Conservation (phyloP, 371 early-diverging fungal species). For the Mucor circinelloides region DNA sequence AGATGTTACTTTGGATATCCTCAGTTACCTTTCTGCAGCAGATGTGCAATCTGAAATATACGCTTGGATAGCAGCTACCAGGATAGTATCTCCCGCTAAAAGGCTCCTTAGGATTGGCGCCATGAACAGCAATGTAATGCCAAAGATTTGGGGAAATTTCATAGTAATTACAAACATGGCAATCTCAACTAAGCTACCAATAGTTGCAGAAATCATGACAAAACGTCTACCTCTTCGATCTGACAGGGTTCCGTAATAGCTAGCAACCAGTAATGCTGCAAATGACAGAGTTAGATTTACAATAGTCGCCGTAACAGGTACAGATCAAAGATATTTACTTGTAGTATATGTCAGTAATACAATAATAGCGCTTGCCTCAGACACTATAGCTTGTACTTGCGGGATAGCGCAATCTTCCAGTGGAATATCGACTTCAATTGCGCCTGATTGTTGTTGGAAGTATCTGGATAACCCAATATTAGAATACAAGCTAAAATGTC, state of each 20-base stretch:
- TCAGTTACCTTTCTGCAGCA: constrained; percentile 17
- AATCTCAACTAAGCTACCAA: constrained; percentile 32
- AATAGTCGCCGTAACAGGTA: too few relatives aligned
- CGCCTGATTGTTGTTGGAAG: constrained; percentile 13
- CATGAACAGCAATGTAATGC: constrained; percentile 33
- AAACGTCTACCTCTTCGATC: constrained; percentile 36
- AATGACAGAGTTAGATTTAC: neutral
- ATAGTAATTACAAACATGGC: constrained; percentile 23
- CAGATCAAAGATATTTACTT: constrained; percentile 16
- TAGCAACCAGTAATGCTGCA: constrained; percentile 35
- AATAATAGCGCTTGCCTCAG: constrained; percentile 33
- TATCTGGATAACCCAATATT: constrained; percentile 10
- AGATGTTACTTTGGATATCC: neutral
- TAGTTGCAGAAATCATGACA: constrained; percentile 26
- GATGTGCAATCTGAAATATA: constrained; percentile 51
- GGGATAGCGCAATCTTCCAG: constrained; percentile 42
- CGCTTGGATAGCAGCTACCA: constrained; percentile 39
- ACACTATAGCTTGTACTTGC: constrained; percentile 41
- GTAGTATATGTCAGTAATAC: constrained; percentile 31
- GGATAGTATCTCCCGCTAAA: constrained; percentile 33
- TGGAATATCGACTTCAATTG: constrained; percentile 7
- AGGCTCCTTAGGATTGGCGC: constrained; percentile 40
- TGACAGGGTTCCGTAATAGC: constrained; percentile 41
- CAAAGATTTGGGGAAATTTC: constrained; percentile 26
- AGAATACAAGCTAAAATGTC: neutral